These are phyloP conservation scores for Leishmania lainsoni DNA, from an alignment of 208 protist species.

Conservation along the genomic window DNA sequence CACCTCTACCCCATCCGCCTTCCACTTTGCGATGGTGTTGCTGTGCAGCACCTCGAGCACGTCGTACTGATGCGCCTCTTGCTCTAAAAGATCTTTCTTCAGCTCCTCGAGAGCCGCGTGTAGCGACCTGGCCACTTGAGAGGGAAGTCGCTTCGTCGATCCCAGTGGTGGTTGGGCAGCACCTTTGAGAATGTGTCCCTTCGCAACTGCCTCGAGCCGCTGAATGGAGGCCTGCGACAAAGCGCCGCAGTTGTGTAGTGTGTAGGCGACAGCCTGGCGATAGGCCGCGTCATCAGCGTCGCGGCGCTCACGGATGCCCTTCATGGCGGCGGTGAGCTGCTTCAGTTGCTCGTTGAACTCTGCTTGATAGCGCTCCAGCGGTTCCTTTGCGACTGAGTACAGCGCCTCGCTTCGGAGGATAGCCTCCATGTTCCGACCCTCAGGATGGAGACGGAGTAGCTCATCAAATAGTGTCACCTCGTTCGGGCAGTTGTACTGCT, in stretches of 20 bases:
- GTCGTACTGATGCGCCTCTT: slow-evolving; percentile 80
- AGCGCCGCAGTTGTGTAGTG: slow-evolving; percentile 42
- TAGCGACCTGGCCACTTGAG: slow-evolving; percentile 26
- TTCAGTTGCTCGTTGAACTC: slow-evolving; percentile 86
- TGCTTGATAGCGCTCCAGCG: slow-evolving; percentile 69
- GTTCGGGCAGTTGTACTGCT: slow-evolving; percentile 83
- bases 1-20: slow-evolving; percentile 71
- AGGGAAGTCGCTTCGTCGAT: background rate
- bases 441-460: slow-evolving; percentile 59
- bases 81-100: slow-evolving; percentile 64
- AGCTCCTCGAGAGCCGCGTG: slow-evolving; percentile 45
- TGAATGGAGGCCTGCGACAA: slow-evolving; percentile 57
- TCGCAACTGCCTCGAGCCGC: slow-evolving; percentile 66
- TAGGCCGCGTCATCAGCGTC: slow-evolving; percentile 67
- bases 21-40: slow-evolving; percentile 76
- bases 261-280: slow-evolving; percentile 37
- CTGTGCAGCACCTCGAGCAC: slow-evolving; percentile 66
- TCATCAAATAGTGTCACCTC: slow-evolving; percentile 79
- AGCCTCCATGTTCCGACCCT: slow-evolving; percentile 57
- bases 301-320: slow-evolving; percentile 57
- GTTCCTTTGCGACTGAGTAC: slow-evolving; percentile 63
- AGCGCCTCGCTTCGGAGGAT: slow-evolving; percentile 68
- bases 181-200: slow-evolving; percentile 43
- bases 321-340: slow-evolving; percentile 80
- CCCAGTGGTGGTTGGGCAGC: slow-evolving; percentile 9